A percentile compares a stretch with the other conserved stretches of the same genome.
Evolutionary conservation across 345 rosid species (phyloP).

Genomic region (Bruguiera sexangula): DNA sequence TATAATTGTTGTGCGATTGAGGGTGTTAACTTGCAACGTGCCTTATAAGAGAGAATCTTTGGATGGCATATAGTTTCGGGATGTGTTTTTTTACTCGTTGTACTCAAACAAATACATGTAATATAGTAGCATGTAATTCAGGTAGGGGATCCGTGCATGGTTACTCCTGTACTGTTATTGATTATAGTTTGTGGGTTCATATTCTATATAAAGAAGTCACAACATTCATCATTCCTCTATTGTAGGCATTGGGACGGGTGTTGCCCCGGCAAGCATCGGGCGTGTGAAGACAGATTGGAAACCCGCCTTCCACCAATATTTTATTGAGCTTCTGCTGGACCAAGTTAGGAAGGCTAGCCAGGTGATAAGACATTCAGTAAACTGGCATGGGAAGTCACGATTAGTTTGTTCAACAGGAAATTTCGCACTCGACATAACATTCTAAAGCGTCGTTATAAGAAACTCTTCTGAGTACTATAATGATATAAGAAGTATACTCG

Average conservation of each 20-base stretch:
- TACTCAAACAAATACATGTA: neutral
- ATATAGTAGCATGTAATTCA: neutral
- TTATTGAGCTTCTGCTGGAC: constrained; percentile 45
- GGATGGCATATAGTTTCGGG: neutral
- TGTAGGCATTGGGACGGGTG: constrained; percentile 27
- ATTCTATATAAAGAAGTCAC: constrained; percentile 7
- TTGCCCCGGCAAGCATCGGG: constrained; percentile 23
- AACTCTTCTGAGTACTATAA: constrained; percentile 33
- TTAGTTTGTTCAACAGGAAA: constrained; percentile 36
- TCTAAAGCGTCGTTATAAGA: constrained; percentile 34
- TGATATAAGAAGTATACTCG: neutral
- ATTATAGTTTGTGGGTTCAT: neutral
- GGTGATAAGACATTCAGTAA: constrained; percentile 29
- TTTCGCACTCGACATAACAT: constrained; percentile 31
- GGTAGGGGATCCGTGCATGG: neutral
- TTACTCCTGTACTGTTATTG: too few species aligned
- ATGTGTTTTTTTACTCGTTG: too few species aligned
- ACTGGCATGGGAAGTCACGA: constrained; percentile 44
- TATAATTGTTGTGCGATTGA: too few species aligned
- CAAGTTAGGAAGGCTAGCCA: constrained; percentile 34
- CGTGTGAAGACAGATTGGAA: constrained; percentile 36
- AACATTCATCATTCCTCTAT: constrained; percentile 6
- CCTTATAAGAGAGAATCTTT: too few species aligned
- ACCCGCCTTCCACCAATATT: constrained; percentile 33
- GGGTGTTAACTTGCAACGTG: too few species aligned